Base-by-base conservation (phyloP, 2,329 filamentous ascomycete species). In the Sporothrix inflata region DNA sequence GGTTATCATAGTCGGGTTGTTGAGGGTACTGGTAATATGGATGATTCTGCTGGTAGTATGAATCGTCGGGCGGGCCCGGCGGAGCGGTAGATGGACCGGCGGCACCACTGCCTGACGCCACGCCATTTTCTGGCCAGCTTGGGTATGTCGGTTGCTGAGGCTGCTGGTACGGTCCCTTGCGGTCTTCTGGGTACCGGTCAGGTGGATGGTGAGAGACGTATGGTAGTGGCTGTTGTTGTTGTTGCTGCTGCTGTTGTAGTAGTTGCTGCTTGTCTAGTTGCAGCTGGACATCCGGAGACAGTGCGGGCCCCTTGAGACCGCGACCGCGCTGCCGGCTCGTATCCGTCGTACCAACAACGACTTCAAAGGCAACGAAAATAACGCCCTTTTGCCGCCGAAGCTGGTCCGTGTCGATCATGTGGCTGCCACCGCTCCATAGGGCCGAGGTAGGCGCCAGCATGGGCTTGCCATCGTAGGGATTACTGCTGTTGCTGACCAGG, bases 301-400 rank as follows among this genome's bases (percentile, higher is more conserved):
- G 21, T 27, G 60, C 27, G 12, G 42, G 47, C 1, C 69, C 38
- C 14, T 53, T 45, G 5, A 55, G 53, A 16, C 69, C 73, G 61
- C 73, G 79, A 72, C 84, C 85, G 72, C 85, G 85, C 72, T 83
- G 79, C 75, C 87, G 81, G 73, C 87, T 87, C 76, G 90, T 95
- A 80, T 99, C 94, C 47, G 88, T 87, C 0, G 94, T 97, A 1
- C 96, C 96, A 24, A 98, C 90, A 1, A 97, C 85, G 16, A 97
- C 88, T 79, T 98, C 94, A 77, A 98, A 95, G 0, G 91, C 86
- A 71, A 94, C 92, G 0, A 91, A 91, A 27, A 98, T 91, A n/a
- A 98, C 94, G 9, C 93, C 94, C 79, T 97, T 98, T 79, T 97
- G 94, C 53, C 94, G 90, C 67, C 94, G 88, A 34, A 98, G 89